Base-by-base conservation (phyloP, 441 rosid genomes). In the Lagerstroemia fauriei region DNA sequence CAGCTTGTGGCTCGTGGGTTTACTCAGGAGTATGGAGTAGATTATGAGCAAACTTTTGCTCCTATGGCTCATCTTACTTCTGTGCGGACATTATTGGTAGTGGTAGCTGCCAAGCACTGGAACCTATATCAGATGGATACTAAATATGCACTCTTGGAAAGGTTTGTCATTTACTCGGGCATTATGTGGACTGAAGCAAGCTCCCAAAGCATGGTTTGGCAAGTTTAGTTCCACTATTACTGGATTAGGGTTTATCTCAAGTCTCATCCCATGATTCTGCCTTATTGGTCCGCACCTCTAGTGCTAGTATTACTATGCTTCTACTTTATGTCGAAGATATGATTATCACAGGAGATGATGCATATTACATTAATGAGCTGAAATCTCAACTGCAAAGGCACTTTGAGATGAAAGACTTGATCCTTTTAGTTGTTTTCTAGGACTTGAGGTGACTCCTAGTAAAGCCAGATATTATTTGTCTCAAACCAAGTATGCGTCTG, bases 1-100 rank as follows among this genome's bases (percentile, higher is more conserved):
- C 17, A 1, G 2, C 31, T 48, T 9, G 38, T 74, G 29, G 41
- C 25, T 3, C 46, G 48, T 22, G 24, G 56, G 3, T 74, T 44
- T 46, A 74, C 38, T 44, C 57, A 78, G 12, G 72, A 78, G 27
- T 38, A 22, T 22, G 17, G 17, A 10, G 63, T 65, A 5, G 73
- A 78, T 50, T 78, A 78, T 78, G 44, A 11, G 31, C 46, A 78
- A 12, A 63, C 80, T 3, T 78, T 44, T 38, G 73, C 57, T 61
- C 25, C 34, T 9, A 1, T 78, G 12, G 32, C 73, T 38, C 32
- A 16, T 22, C 22, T 63, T 14, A 38, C 38, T 61, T 61, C 25
- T 61, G 6, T 78, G 0, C 73, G 16, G 2, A 78, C 46, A 38
- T 63, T 57, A 13, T 12, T 78, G 17, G 57, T 20, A n/a, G 41